phyloP scores from a whole-genome alignment of 768 basidiomycete species.

The Amanita rimosa region DNA sequence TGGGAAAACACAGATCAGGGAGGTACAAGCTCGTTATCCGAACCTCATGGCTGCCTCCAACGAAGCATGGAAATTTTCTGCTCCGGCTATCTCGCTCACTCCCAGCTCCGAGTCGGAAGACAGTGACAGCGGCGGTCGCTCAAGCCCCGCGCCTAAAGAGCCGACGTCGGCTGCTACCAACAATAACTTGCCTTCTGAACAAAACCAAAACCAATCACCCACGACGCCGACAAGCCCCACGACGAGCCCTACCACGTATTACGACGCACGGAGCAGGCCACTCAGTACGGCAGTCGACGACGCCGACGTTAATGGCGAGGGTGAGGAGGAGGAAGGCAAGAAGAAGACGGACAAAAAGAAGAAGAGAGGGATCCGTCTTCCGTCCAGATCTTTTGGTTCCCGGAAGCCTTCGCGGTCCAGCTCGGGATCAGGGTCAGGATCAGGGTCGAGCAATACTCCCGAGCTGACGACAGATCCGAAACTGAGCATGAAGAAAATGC shows the following conservation, averaged over 20 bases:
- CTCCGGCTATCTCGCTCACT: not conserved
- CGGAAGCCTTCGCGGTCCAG: not conserved
- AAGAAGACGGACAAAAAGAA: not conserved
- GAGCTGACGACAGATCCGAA: constrained; percentile 1
- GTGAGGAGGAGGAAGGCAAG: not conserved
- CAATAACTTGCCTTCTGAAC: too few relatives aligned
- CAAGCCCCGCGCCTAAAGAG: not conserved
- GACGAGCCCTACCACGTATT: constrained; percentile 2
- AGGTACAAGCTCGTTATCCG: constrained; percentile 16
- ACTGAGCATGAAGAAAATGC: constrained; percentile 6
- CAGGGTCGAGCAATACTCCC: not conserved
- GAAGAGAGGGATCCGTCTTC: not conserved
- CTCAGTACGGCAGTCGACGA: constrained; percentile 1
- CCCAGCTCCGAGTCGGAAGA: not conserved
- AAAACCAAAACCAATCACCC: not conserved
- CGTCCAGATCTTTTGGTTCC: not conserved
- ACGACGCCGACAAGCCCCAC: constrained; percentile 5
- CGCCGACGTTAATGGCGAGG: too few relatives aligned
- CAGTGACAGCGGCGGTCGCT: not conserved
- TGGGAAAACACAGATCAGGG: constrained; percentile 13
- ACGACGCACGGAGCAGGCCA: constrained; percentile 3
- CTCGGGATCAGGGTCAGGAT: not conserved
- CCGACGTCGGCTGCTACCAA: not conserved
- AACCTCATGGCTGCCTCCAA: constrained; percentile 16
- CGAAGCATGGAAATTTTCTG: constrained; percentile 16